These are phyloP conservation scores for Ganoderma sp. DNA, from an alignment of 1,284 basidiomycete species.

Conservation along the genomic window DNA sequence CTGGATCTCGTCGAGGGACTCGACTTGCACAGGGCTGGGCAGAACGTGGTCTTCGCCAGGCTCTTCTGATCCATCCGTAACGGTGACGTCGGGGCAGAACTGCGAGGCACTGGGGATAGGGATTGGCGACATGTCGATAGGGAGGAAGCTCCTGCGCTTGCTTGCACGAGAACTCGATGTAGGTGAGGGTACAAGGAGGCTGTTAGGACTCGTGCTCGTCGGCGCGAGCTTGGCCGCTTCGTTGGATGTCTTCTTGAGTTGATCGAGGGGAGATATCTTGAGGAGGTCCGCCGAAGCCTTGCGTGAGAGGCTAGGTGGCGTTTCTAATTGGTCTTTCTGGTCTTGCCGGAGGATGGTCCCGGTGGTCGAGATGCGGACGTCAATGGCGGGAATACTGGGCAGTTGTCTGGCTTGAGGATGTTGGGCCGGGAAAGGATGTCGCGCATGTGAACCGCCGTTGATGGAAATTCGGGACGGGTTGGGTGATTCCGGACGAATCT, in stretches of 20 bases:
- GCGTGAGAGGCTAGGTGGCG: slow-evolving; percentile 43
- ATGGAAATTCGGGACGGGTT: slow-evolving; percentile 41
- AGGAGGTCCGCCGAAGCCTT: slow-evolving; percentile 38
- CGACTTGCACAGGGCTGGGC: slow-evolving; percentile 54
- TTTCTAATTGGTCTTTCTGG: slow-evolving; percentile 26
- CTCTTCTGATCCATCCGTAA: slow-evolving; percentile 51
- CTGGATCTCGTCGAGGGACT: slow-evolving; percentile 52
- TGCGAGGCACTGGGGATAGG: slow-evolving; percentile 65
- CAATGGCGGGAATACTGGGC: slow-evolving; percentile 45
- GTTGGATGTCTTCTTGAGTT: slow-evolving; percentile 38
- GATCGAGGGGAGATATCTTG: slow-evolving; percentile 39
- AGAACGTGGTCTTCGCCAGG: slow-evolving; percentile 39
- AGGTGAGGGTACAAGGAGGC: slow-evolving; percentile 51
- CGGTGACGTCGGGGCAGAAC: slow-evolving; percentile 61
- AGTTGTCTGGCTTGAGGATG: slow-evolving; percentile 20
- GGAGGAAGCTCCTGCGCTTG: slow-evolving; percentile 86
- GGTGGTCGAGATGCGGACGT: slow-evolving; percentile 72
- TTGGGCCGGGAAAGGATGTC: slow-evolving; percentile 26
- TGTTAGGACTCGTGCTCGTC: slow-evolving; percentile 40
- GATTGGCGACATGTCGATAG: slow-evolving; percentile 70
- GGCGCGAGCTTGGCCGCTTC: slow-evolving; percentile 36
- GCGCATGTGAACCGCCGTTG: slow-evolving; percentile 32
- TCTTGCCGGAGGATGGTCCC: slow-evolving; percentile 52
- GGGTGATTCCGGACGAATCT: slow-evolving; percentile 65
- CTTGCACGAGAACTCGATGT: slow-evolving; percentile 56